phyloP scores from a whole-genome alignment of 2,329 filamentous ascomycete species.

The Epichloe typhina region DNA sequence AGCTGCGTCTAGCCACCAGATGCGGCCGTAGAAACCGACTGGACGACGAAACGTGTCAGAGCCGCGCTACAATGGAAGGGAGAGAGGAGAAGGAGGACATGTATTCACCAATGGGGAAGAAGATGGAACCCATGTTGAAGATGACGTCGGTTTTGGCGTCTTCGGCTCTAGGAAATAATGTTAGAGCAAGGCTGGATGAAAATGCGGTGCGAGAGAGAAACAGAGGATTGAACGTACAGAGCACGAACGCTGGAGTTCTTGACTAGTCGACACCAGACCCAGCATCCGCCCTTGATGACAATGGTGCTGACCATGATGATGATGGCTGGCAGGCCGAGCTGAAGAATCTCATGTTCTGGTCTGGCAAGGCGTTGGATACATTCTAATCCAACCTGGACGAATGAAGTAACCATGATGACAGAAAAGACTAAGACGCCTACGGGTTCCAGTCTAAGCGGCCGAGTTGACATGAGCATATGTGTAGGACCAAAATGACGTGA shows the following conservation, averaged over 20 bases:
- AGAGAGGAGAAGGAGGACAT: constrained; percentile 3
- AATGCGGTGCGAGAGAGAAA: too few species aligned
- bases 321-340: constrained; percentile 59
- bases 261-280: constrained; percentile 78
- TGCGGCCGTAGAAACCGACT: constrained; percentile 59
- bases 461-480: background rate
- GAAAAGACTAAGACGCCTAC: constrained; percentile 72
- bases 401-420: constrained; percentile 76
- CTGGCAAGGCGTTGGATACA: constrained; percentile 51
- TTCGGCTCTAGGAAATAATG: constrained; percentile 24
- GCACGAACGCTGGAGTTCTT: constrained; percentile 79
- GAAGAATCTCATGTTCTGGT: constrained; percentile 53
- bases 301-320: constrained; percentile 72
- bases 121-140: constrained; percentile 80
- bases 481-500: background rate
- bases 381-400: constrained; percentile 63
- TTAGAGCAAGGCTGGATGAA: background rate
- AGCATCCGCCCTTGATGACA: constrained; percentile 68
- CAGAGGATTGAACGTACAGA: constrained; percentile 30
- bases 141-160: constrained; percentile 61
- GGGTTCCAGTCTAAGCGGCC: constrained; percentile 50
- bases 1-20: constrained; percentile 77
- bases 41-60: background rate
- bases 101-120: constrained; percentile 58
- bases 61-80: background rate